A percentile compares a stretch with the other conserved stretches of the same genome.
Conservation (phyloP, 2,329 filamentous ascomycete genomes). For the Ceratocystis papillata region DNA sequence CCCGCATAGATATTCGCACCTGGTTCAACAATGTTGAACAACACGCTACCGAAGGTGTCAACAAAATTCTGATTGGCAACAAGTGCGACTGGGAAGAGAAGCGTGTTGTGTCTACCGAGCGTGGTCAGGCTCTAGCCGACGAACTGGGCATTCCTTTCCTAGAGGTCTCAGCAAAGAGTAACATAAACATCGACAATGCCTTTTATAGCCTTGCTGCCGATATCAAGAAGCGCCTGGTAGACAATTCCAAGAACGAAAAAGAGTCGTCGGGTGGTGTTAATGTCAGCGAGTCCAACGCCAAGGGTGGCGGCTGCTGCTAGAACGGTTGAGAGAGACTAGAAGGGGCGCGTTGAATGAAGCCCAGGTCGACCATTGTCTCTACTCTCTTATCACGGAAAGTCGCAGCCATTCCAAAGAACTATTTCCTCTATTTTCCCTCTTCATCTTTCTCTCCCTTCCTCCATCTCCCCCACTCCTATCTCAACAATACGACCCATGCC, state of each 20-base stretch:
- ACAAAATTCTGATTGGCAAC: slow-evolving; percentile 99
- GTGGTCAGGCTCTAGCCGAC: slow-evolving; percentile 84
- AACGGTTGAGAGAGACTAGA: slow-evolving; percentile 18
- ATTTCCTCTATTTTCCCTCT: neutral
- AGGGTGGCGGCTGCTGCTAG: slow-evolving; percentile 69
- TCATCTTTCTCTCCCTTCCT: neutral
- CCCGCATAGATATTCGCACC: slow-evolving; percentile 74
- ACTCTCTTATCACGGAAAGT: neutral
- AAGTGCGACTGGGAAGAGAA: slow-evolving; percentile 99
- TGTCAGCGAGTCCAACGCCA: slow-evolving; percentile 49
- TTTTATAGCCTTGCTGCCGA: slow-evolving; percentile 92
- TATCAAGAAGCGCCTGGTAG: slow-evolving; percentile 97
- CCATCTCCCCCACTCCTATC: no score
- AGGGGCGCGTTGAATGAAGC: neutral
- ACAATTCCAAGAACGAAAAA: slow-evolving; percentile 71
- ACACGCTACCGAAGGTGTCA: slow-evolving; percentile 95
- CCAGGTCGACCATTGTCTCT: neutral
- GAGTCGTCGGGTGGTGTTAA: slow-evolving; percentile 51
- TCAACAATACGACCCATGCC: neutral
- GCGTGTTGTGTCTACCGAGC: slow-evolving; percentile 82
- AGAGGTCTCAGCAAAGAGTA: slow-evolving; percentile 96
- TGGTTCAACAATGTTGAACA: slow-evolving; percentile 99
- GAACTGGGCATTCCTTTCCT: slow-evolving; percentile 97
- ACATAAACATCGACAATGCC: slow-evolving; percentile 99
- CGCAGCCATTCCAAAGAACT: neutral